Evolutionary conservation across 1,139 yeast genomes (phyloP), one percentile per base, ranked within the genome.

Genomic region (Zygotorulaspora mrakii): DNA sequence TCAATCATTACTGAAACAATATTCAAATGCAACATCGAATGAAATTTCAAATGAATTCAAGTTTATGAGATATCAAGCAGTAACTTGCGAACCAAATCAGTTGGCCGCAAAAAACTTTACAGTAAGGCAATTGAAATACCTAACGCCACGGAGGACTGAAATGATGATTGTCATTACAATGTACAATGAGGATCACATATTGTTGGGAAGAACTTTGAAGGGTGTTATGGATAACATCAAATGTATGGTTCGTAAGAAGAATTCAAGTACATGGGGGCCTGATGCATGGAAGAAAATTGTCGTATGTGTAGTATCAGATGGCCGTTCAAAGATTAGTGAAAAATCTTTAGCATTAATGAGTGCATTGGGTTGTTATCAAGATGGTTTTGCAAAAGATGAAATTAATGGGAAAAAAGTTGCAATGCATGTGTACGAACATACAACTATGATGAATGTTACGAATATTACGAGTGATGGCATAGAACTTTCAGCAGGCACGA

Each of bases 211-310:
- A 61, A 89, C 97, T 3, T 70, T 91, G 69, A 89, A 88, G 61
- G 95, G 95, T 31, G 86, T 89, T 18, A 85, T 91, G 85, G 86
- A 85, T 50, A 91, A 91, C 61, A 80, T 91, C 45, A 82, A 88
- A 17, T 91, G 87, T 59, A 74, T 91, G 54, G 78, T 85, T 21
- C 71, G 88, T 52, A 78, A 77, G 49, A 79, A 77, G 50, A 73
- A 81, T 47, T 74, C 81, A 56, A 66, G 79, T 16, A 76, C 79
- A 2, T 86, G 94, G 83, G 95, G 95, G 1, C 79, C 81, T 42
- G 95, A 89, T 43, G 75, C 87, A 3, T 91, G 98, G 98, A 84
- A 91, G 57, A 89, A 88, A 59, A 79, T 91, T 43, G 95, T 87
- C 40, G 96, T 91, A 10, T 73, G 88, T 45, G 73, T 91, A 42